Base-by-base conservation (phyloP, 495 filamentous ascomycete species). In the Penicillium cinerascens region DNA sequence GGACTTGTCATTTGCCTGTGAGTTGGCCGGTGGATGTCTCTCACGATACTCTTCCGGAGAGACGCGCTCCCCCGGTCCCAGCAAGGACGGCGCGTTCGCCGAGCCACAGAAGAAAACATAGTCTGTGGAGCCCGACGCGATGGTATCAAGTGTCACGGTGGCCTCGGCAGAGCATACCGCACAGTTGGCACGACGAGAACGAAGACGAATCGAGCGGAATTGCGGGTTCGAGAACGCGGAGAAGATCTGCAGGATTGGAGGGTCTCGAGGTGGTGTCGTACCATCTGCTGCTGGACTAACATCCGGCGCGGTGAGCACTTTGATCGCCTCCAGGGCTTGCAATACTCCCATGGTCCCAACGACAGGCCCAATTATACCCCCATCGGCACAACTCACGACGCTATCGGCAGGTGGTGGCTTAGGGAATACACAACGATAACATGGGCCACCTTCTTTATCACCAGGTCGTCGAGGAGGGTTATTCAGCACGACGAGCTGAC, bases 341-440 rank as follows among this genome's bases (percentile, higher is more conserved):
- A 96, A 69, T 2, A 96, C 85, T 4, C 93, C 93, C 92, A 98
- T 96, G 9, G 87, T 81, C 1, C 93, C 93, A 0, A 98, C 93
- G 0, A 96, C 92, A 0, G 93, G 89, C 0, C 93, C 93, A 7
- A 98, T 54, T 37, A 98, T 89, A 2, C 93, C 93, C 1, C 89
- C 91, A 61, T 98, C 93, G 13, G 91, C 89, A 65, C 93, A 98
- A 49, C 82, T 87, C 3, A 87, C 73, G 2, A 95, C 82, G 40
- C 79, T 87, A 36, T 84, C 84, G 0, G 88, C 78, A 5, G 91
- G 89, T 0, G 93, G 91, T 1, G 92, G 92, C 43, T 83, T 85
- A 0, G 89, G 88, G 63, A 95, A 98, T 26, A 97, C 82, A 66
- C 93, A 98, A 26, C 93, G 80, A 69, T 98, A 98, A 70, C 93